Conservation (phyloP, 192 early-diverging fungal genomes). For the Funneliformis mosseae region DNA sequence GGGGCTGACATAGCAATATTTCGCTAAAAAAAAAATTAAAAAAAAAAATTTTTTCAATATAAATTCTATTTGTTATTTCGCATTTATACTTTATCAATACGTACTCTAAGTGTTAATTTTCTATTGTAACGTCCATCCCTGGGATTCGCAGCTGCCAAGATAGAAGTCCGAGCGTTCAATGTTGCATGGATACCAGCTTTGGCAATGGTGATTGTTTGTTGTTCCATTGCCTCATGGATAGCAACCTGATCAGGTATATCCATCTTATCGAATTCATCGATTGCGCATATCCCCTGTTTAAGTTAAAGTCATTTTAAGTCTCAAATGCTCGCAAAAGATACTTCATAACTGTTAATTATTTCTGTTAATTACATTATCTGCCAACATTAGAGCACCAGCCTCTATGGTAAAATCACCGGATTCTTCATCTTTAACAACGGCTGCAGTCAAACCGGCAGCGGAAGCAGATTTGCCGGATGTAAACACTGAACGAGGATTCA, state of each 20-base stretch:
- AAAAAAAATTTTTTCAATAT: not conserved
- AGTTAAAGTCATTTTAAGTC: not conserved
- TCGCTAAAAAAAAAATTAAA: constrained; percentile 60
- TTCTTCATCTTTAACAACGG: constrained; percentile 95
- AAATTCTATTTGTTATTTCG: not conserved
- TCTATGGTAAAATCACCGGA: constrained; percentile 98
- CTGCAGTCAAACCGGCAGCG: constrained; percentile 94
- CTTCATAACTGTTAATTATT: constrained; percentile 1
- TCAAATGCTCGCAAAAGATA: not conserved
- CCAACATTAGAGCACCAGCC: constrained; percentile 96
- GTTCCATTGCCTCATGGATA: constrained; percentile 99
- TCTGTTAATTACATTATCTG: constrained; percentile 77
- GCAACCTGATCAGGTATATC: constrained; percentile 95
- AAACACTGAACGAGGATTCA: constrained; percentile 92
- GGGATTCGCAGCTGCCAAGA: constrained; percentile 96
- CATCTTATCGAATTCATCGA: constrained; percentile 99
- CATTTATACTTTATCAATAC: not conserved
- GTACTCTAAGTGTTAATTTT: constrained; percentile 85
- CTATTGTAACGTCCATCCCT: constrained; percentile 94
- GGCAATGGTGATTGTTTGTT: constrained; percentile 96
- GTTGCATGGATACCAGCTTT: constrained; percentile 97
- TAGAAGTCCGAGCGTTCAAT: constrained; percentile 91
- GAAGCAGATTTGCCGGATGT: constrained; percentile 95
- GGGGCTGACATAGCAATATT: constrained; percentile 95
- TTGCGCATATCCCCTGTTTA: constrained; percentile 88